A percentile compares a stretch with the other conserved stretches of the same genome.
Evolutionary conservation across 2,329 filamentous ascomycete species (phyloP).

Genomic region (Botrytis pseudocinerea): DNA sequence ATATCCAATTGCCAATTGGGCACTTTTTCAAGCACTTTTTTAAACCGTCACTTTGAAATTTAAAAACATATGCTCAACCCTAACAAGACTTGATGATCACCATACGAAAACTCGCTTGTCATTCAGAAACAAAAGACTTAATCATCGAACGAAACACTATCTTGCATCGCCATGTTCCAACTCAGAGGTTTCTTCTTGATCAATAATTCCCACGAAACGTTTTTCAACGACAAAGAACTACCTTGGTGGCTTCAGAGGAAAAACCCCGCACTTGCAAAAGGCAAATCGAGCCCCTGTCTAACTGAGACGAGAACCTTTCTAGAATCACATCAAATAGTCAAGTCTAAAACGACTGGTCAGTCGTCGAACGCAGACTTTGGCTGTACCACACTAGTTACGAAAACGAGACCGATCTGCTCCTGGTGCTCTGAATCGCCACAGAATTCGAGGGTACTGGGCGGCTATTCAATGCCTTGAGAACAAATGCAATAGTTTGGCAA

Average conservation of each 20-base stretch:
- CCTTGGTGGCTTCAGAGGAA: background rate
- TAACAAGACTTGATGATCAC: background rate
- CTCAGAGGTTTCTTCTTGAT: background rate
- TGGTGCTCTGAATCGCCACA: background rate
- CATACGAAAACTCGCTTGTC: background rate
- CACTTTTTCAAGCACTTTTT: background rate
- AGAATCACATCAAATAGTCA: background rate
- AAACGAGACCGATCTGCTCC: background rate
- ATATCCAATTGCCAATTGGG: background rate
- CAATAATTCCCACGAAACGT: background rate
- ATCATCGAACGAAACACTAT: background rate
- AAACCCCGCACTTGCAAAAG: background rate
- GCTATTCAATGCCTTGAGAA: background rate
- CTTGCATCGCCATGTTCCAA: background rate
- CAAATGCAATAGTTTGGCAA: background rate
- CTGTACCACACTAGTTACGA: background rate
- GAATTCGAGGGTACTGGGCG: background rate
- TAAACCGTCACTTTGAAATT: too few species aligned
- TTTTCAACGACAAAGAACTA: background rate
- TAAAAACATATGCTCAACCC: background rate
- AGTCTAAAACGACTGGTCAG: background rate
- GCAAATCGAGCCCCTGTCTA: background rate
- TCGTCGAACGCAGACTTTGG: background rate
- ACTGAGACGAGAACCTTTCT: background rate
- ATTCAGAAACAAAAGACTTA: background rate